phyloP scores from a whole-genome alignment of 139 green algal genomes.

The Zygnema circumcarinatum region DNA sequence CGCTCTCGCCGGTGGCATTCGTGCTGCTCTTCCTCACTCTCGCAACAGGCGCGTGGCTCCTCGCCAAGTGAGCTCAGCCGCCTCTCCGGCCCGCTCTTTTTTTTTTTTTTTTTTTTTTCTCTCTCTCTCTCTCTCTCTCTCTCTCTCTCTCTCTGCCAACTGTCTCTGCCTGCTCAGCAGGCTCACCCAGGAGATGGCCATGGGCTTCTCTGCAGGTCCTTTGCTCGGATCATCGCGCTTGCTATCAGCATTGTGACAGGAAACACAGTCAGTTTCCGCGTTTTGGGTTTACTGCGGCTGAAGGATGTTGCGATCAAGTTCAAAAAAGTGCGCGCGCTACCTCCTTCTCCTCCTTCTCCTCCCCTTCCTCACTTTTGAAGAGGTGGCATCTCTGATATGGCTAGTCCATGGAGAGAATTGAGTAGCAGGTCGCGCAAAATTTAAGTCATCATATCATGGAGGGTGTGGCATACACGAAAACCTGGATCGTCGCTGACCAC shows the following conservation, averaged over 20 bases:
- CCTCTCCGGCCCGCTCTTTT: neutral
- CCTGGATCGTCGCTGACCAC: too few relatives aligned
- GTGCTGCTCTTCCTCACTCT: neutral
- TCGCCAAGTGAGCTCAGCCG: neutral
- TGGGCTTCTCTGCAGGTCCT: neutral
- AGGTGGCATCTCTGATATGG: neutral
- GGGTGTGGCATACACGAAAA: too few relatives aligned
- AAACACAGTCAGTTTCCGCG: slow-evolving; percentile 9
- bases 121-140: too few relatives aligned
- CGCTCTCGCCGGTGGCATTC: neutral
- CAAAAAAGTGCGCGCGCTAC: neutral
- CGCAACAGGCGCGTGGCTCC: neutral
- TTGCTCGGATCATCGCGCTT: neutral
- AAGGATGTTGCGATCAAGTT: slow-evolving; percentile 17
- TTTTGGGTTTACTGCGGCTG: neutral
- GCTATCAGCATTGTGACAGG: neutral
- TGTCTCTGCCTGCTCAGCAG: too few relatives aligned
- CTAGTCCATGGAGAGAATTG: neutral
- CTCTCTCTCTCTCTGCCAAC: too few relatives aligned
- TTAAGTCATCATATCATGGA: too few relatives aligned
- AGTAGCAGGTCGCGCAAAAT: too few relatives aligned
- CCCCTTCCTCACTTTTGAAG: neutral
- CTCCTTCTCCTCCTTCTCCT: neutral
- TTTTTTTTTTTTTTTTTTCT: too few relatives aligned
- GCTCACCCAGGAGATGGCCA: neutral